phyloP scores from a whole-genome alignment of 371 early-diverging fungal genomes.

The Mucor velutinosus region DNA sequence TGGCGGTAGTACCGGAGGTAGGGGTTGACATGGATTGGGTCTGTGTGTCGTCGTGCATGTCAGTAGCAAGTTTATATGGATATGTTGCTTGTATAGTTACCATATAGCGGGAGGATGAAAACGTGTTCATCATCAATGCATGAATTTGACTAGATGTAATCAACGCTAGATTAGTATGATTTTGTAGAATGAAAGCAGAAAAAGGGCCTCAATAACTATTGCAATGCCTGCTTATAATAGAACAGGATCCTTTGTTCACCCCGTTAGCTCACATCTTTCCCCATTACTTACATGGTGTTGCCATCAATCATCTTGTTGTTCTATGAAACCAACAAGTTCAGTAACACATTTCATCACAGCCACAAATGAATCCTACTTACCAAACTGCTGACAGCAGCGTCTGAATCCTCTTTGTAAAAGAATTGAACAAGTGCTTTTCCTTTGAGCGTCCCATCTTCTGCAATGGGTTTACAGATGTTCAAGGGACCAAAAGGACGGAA shows the following conservation, averaged over 20 bases:
- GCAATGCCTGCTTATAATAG: not conserved
- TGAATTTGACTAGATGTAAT: slow-evolving; percentile 8
- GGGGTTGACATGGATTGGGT: slow-evolving; percentile 7
- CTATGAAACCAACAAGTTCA: slow-evolving; percentile 3
- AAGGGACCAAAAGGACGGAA: slow-evolving; percentile 49
- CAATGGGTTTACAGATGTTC: slow-evolving; percentile 29
- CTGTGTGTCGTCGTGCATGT: not conserved
- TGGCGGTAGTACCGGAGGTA: not conserved
- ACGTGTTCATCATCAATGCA: slow-evolving; percentile 5
- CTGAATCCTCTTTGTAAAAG: slow-evolving; percentile 36
- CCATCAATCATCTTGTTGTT: slow-evolving; percentile 19
- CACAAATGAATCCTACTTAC: slow-evolving; percentile 18
- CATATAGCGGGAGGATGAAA: not conserved
- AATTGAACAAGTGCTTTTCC: slow-evolving; percentile 39
- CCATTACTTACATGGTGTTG: slow-evolving; percentile 21
- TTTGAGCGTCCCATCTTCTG: slow-evolving; percentile 23
- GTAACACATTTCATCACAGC: not conserved
- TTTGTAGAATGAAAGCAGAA: not conserved
- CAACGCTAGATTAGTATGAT: not conserved
- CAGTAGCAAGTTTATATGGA: not conserved
- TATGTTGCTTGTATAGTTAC: not conserved
- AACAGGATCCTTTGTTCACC: not conserved
- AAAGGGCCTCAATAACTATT: not conserved
- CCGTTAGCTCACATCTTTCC: not conserved
- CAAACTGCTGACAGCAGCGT: slow-evolving; percentile 25